Base-by-base conservation (phyloP, 75 land plant species). In the Chamaecyparis obtusa region DNA sequence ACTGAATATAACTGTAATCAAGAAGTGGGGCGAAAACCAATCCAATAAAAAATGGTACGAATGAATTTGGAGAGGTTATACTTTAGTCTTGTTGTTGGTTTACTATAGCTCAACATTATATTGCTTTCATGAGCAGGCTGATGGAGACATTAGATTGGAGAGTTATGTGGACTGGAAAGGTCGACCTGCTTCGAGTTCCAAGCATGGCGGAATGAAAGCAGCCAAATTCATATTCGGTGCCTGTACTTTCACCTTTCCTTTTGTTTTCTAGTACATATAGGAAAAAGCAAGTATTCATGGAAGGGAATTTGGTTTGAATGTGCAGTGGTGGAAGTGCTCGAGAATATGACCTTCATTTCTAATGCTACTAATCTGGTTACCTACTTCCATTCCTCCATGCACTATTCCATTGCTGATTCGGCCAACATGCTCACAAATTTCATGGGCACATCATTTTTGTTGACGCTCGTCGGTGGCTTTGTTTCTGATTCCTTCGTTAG, bases 141-240 rank as follows among this genome's bases (percentile, higher is more conserved):
- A 86, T 94, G 93, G 54, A 0, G 54, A 51, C 54, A 51, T 51
- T 1, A 13, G 54, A 51, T 51, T 13, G 94, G 93, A 89, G 81
- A 97, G 95, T 17, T 96, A 95, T 86, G 93, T 93, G 11, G 94
- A 96, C 75, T 90, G 96, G 93, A 90, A 87, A 83, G 91, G 91
- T 56, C 88, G 87, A 39, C 94, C 99, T 60, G 95, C 94, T 27
- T 13, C 92, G 32, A 87, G 64, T 80, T 89, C 94, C 84, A 90
- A 87, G 60, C 96, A 97, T 84, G 99, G 99, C 35, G 95, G 99
- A 87, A 90, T 97, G 93, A 90, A 90, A 74, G 94, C 96, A 14
- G 96, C 94, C 55, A 90, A 93, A 75, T 97, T 91, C 86, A 93
- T 96, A 74, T 86, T 97, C 55, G 97, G 99, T 96, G 51, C 35